phyloP scores from a whole-genome alignment of 768 basidiomycete genomes.

The Leccinellum rugosiceps region DNA sequence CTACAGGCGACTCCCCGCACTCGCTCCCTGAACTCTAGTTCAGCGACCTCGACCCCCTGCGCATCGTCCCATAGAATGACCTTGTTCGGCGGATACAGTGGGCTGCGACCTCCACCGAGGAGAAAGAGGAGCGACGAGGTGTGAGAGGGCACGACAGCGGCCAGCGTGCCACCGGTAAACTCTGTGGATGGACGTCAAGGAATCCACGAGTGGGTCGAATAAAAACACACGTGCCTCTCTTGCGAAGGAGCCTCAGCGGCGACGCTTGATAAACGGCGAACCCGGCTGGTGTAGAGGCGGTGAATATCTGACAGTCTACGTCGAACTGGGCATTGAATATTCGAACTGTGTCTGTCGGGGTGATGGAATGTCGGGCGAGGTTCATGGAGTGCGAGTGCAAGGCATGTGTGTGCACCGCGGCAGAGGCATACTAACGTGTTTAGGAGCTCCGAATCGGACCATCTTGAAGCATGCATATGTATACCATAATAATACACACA shows the following conservation, averaged over 20 bases:
- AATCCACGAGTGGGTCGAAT: neutral
- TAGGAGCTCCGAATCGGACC: conserved; percentile 14
- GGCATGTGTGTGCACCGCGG: conserved; percentile 5
- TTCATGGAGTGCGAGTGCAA: conserved; percentile 57
- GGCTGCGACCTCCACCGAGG: conserved; percentile 83
- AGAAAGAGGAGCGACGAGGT: conserved; percentile 82
- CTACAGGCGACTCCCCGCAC: conserved; percentile 79
- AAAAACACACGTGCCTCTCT: conserved; percentile 58
- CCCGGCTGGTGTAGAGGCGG: conserved; percentile 72
- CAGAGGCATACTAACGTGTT: conserved; percentile 20
- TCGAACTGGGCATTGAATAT: conserved; percentile 80
- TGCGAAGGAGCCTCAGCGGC: conserved; percentile 75
- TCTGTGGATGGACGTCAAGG: conserved; percentile 43
- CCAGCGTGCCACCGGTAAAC: conserved; percentile 72
- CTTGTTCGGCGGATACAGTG: conserved; percentile 89
- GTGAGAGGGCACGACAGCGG: conserved; percentile 76
- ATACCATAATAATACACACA: conserved; percentile 21
- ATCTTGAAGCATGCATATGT: conserved; percentile 6
- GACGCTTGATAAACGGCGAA: conserved; percentile 80
- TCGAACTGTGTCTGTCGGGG: conserved; percentile 68
- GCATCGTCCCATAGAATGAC: conserved; percentile 88
- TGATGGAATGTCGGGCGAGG: conserved; percentile 81
- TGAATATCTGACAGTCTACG: conserved; percentile 77
- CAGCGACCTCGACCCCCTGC: conserved; percentile 72
- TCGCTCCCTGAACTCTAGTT: conserved; percentile 84